Percentiles rank a stretch among this genome's conserved stretches.
These are phyloP conservation scores for Dictyostelium brefeldianum DNA, from an alignment of 78 protist species.

Conservation along the genomic window DNA sequence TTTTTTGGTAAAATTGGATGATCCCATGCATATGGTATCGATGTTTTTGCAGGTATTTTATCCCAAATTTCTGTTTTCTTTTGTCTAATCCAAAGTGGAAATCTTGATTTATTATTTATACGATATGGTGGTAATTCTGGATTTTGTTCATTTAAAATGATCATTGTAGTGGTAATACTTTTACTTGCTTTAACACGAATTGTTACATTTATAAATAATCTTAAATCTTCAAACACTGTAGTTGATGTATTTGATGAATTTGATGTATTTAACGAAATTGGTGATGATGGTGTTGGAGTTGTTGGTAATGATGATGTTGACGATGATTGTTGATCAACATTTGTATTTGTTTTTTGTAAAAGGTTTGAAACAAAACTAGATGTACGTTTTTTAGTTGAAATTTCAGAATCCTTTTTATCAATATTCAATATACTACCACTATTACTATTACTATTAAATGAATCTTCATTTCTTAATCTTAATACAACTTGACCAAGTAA, in stretches of 20 bases:
- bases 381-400: background rate
- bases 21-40: constrained; percentile 74
- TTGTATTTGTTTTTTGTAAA: background rate
- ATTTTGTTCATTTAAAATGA: constrained; percentile 52
- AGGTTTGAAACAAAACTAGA: background rate
- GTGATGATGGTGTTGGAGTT: background rate
- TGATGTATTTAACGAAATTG: background rate
- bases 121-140: constrained; percentile 76
- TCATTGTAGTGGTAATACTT: constrained; percentile 60
- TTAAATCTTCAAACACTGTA: background rate
- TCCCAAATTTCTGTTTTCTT: constrained; percentile 77
- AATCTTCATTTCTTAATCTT: constrained; percentile 37
- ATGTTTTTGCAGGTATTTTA: constrained; percentile 20
- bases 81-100: constrained; percentile 72
- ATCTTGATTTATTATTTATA: constrained; percentile 53
- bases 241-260: background rate
- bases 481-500: constrained; percentile 38
- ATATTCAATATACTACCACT: background rate
- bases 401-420: constrained; percentile 46
- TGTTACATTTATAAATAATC: constrained; percentile 35
- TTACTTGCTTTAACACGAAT: constrained; percentile 63
- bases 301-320: background rate
- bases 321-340: background rate
- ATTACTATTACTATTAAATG: background rate
- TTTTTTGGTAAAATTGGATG: constrained; percentile 69